Percentiles rank a stretch among this genome's conserved stretches.
Evolutionary conservation across 148 eudicot species (phyloP).

Genomic region (Persicaria tinctoria): DNA sequence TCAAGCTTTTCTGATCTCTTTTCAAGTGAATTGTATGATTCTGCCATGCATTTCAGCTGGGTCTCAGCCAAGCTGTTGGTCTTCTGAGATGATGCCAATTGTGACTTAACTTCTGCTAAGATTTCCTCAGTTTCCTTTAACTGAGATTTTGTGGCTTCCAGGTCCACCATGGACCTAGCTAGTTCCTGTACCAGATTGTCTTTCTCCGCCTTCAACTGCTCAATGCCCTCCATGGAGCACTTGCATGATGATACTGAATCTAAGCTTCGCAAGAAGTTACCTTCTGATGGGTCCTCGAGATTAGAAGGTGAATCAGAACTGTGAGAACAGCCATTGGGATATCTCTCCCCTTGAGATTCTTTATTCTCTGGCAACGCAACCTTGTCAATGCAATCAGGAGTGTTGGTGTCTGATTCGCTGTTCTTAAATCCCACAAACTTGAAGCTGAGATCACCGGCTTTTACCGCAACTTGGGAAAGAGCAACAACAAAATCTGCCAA

Average conservation of each 20-base stretch:
- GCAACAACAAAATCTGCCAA: conserved; percentile 53
- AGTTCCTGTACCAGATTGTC: conserved; percentile 45
- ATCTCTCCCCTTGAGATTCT: conserved; percentile 38
- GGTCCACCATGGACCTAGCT: conserved; percentile 45
- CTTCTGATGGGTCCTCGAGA: conserved; percentile 74
- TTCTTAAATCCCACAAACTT: conserved; percentile 53
- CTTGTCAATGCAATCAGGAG: conserved; percentile 91
- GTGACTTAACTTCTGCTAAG: conserved; percentile 60
- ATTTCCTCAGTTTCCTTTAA: conserved; percentile 60
- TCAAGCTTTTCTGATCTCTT: conserved; percentile 62
- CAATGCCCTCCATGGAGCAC: conserved; percentile 61
- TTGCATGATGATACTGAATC: conserved; percentile 46
- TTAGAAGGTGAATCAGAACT: conserved; percentile 66
- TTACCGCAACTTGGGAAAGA: conserved; percentile 50
- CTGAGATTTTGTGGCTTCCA: conserved; percentile 50
- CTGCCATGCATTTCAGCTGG: conserved; percentile 96
- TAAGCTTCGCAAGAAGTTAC: conserved; percentile 49
- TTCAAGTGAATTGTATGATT: conserved; percentile 82
- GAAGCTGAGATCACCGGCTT: conserved; percentile 56
- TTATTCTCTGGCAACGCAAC: conserved; percentile 82
- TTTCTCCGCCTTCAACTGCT: conserved; percentile 63
- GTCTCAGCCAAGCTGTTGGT: conserved; percentile 81
- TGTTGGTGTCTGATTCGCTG: conserved; percentile 43
- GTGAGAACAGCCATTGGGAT: conserved; percentile 42
- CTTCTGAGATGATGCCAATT: conserved; percentile 54